Conservation (phyloP, 2,329 filamentous ascomycete genomes). For the Xenosphaeropsis pyriputrescens region DNA sequence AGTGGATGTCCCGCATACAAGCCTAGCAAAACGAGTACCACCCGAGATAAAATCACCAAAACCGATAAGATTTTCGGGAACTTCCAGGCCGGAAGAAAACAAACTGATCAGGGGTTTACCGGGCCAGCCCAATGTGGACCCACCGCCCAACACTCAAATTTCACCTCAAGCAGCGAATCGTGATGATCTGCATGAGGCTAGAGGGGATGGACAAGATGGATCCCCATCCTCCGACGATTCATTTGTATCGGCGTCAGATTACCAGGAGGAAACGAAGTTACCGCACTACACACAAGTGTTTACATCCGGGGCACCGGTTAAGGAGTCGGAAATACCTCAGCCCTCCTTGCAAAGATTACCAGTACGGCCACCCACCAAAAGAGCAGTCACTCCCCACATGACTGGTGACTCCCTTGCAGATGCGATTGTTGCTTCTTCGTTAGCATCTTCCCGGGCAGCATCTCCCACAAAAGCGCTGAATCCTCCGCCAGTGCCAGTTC, state of each 20-base stretch:
- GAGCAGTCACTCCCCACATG: constrained; percentile 16
- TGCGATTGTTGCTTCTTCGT: constrained; percentile 61
- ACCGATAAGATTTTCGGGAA: not conserved
- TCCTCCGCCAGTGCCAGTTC: constrained; percentile 15
- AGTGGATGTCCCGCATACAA: too few relatives aligned
- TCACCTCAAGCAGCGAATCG: too few relatives aligned
- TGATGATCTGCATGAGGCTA: too few relatives aligned
- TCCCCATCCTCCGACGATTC: constrained; percentile 16
- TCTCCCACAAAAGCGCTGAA: constrained; percentile 18
- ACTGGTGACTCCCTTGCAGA: constrained; percentile 52
- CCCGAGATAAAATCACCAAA: constrained; percentile 6
- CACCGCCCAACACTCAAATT: too few relatives aligned
- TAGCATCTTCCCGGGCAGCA: constrained; percentile 45
- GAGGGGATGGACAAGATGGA: constrained; percentile 4
- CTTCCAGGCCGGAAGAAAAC: too few relatives aligned
- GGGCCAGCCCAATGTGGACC: too few relatives aligned
- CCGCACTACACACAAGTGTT: too few relatives aligned
- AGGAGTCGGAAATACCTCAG: too few relatives aligned
- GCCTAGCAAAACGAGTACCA: constrained; percentile 1
- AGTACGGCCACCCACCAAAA: constrained; percentile 8
- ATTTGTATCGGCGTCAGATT: constrained; percentile 17
- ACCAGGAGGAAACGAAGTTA: constrained; percentile 1
- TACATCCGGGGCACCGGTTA: too few relatives aligned
- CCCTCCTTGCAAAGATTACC: not conserved
- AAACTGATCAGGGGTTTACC: too few relatives aligned